Evolutionary conservation across 768 basidiomycete genomes (phyloP), one percentile per base, ranked within the genome.

Genomic region (Lactarius pseudohatsudake): DNA sequence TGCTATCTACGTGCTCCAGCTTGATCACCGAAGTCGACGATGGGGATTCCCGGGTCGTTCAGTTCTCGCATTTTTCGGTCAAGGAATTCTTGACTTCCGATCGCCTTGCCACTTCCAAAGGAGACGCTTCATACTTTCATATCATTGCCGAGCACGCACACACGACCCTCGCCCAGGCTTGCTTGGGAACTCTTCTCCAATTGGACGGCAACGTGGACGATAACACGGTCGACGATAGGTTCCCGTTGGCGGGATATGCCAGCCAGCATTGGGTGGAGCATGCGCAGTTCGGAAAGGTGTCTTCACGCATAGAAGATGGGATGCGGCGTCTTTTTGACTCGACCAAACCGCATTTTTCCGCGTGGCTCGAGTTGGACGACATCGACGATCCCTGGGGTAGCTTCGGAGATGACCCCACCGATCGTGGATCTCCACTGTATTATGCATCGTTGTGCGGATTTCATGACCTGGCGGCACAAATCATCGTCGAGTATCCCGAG

Each of bases 331-430:
- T 50, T 13, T 50, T 50, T 13, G 22, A 50, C 47, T 50, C 22
- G 22, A 2, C 11, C 22, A 22, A 22, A 3, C n/a, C n/a, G 5
- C 7, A n/a, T 45, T 45, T 45, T 45, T 1, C 47, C 13, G n/a
- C 47, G 11, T 50, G 47, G 47, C n/a, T 50, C 4, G 4, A 15
- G 0, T 50, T 50, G 47, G 2, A 22, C 22, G 22, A 50, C 22
- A 26, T 50, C 47, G 47, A 50, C 47, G 3, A 15, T 22, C 1
- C 0, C 11, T 50, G 47, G 47, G 0, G 3, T 22, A 0, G 4
- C 0, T 32, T 34, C 11, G 28, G 16, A 55, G 18, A 32, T 8
- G 0, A 0, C 30, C 1, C 20, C 20, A 4, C 0, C 5, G 4
- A 5, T 26, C 50, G 2, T 15, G 55, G 32, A 56, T 18, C 32